A percentile compares a stretch with the other conserved stretches of the same genome.
phyloP scores from a whole-genome alignment of 768 basidiomycete genomes.

The Lanmaoa pseudosensibilis region DNA sequence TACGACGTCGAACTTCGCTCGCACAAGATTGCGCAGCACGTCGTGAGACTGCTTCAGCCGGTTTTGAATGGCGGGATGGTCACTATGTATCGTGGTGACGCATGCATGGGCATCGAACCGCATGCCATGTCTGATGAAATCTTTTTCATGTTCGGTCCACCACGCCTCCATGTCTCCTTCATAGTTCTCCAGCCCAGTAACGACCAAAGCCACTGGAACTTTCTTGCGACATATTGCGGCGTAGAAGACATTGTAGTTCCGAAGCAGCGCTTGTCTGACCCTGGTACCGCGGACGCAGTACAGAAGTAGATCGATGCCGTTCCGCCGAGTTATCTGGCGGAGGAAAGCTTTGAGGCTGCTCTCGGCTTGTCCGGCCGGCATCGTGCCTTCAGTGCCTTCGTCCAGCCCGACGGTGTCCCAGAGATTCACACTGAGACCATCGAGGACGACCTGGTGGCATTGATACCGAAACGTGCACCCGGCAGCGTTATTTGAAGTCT shows the following conservation, averaged over 20 bases:
- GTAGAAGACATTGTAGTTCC: slow-evolving; percentile 34
- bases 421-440: slow-evolving; percentile 21
- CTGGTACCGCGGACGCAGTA: slow-evolving; percentile 38
- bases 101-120: slow-evolving; percentile 41
- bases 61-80: slow-evolving; percentile 25
- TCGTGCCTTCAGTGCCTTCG: slow-evolving; percentile 30
- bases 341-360: slow-evolving; percentile 35
- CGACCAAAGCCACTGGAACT: slow-evolving; percentile 33
- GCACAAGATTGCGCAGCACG: slow-evolving; percentile 21
- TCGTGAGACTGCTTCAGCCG: slow-evolving; percentile 21
- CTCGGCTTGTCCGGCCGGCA: slow-evolving; percentile 27
- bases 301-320: slow-evolving; percentile 33
- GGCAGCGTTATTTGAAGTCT: slow-evolving; percentile 29
- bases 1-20: slow-evolving; percentile 1
- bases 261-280: slow-evolving; percentile 25
- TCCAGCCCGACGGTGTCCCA: slow-evolving; percentile 37
- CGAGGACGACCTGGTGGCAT: slow-evolving; percentile 25
- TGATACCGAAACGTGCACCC: slow-evolving; percentile 37
- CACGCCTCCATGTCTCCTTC: slow-evolving; percentile 37
- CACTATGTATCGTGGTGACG: slow-evolving; percentile 36
- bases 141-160: slow-evolving; percentile 38
- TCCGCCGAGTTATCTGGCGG: slow-evolving; percentile 26
- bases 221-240: slow-evolving; percentile 31
- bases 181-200: slow-evolving; percentile 38
- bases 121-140: slow-evolving; percentile 35